Percentiles rank a stretch among this genome's conserved stretches.
Conservation (phyloP, 768 basidiomycete genomes). For the Termitomyces sp. region DNA sequence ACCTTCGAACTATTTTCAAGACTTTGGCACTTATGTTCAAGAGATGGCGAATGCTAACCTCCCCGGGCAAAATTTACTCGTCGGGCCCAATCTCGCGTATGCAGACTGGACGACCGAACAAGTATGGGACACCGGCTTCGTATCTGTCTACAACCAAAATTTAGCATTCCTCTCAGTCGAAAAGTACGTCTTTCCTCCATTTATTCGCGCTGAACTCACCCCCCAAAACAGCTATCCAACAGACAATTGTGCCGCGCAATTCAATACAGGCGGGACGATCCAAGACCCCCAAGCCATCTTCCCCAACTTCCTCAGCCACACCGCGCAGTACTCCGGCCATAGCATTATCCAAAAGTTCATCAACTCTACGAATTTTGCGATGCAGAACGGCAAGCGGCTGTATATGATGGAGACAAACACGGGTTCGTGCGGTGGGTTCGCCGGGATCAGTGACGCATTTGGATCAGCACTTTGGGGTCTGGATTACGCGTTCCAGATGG, state of each 20-base stretch:
- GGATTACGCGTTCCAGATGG: slow-evolving; percentile 57
- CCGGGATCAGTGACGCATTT: slow-evolving; percentile 56
- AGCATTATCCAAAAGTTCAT: slow-evolving; percentile 47
- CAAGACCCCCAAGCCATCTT: slow-evolving; percentile 44
- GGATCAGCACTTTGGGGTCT: slow-evolving; percentile 59
- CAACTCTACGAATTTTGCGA: slow-evolving; percentile 39
- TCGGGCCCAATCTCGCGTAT: slow-evolving; percentile 51
- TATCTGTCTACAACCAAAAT: slow-evolving; percentile 31
- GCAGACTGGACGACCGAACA: slow-evolving; percentile 47
- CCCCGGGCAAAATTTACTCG: slow-evolving; percentile 37
- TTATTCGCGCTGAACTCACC: slow-evolving; percentile 15
- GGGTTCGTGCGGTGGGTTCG: slow-evolving; percentile 64
- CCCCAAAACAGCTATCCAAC: slow-evolving; percentile 42
- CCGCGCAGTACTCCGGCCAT: slow-evolving; percentile 30
- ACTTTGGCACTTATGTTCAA: slow-evolving; percentile 33
- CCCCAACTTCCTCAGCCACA: slow-evolving; percentile 57
- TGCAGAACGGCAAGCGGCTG: slow-evolving; percentile 35
- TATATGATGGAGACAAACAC: slow-evolving; percentile 72
- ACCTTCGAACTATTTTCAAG: slow-evolving; percentile 42
- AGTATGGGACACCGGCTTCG: slow-evolving; percentile 51
- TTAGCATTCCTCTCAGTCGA: slow-evolving; percentile 50
- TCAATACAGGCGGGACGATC: slow-evolving; percentile 30
- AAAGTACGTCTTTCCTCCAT: slow-evolving; percentile 32
- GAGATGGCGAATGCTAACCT: slow-evolving; percentile 32
- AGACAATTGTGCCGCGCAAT: slow-evolving; percentile 56